These are phyloP conservation scores for Backusella psychrophila DNA, from an alignment of 192 early-diverging fungal species.

Conservation along the genomic window DNA sequence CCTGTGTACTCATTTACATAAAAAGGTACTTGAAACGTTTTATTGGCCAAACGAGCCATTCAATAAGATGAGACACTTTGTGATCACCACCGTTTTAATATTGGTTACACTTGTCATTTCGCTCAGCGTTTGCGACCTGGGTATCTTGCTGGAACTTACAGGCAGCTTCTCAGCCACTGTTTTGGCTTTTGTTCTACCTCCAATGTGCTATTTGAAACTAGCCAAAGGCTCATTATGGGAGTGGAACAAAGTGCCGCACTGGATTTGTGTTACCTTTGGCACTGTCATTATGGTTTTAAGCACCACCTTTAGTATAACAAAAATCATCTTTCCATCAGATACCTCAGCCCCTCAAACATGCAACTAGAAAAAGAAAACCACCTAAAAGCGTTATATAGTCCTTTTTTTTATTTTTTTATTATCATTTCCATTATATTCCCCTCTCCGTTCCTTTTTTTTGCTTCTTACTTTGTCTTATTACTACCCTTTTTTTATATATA, in stretches of 20 bases:
- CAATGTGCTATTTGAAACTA: constrained; percentile 76
- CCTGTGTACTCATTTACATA: background rate
- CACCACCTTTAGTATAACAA: constrained; percentile 44
- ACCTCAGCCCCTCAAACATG: background rate
- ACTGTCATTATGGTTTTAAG: constrained; percentile 69
- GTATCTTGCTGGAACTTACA: constrained; percentile 84
- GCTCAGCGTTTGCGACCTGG: constrained; percentile 75
- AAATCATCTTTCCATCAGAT: constrained; percentile 12
- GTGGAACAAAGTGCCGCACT: constrained; percentile 58
- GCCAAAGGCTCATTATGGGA: constrained; percentile 55
- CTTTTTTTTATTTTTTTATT: background rate
- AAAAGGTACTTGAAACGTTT: constrained; percentile 64
- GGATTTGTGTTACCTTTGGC: constrained; percentile 79
- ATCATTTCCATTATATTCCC: background rate
- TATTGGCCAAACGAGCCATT: constrained; percentile 53
- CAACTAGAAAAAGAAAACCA: background rate
- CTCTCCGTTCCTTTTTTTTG: background rate
- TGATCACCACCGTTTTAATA: constrained; percentile 67
- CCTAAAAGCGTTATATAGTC: background rate
- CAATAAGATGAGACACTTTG: constrained; percentile 59
- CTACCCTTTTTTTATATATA: background rate
- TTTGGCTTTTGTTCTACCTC: constrained; percentile 86
- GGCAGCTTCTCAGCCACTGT: constrained; percentile 87
- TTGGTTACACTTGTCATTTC: constrained; percentile 65
- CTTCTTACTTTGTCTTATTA: background rate